Conservation (phyloP, 805 yeast species). For the Gaillardinia entomophila region DNA sequence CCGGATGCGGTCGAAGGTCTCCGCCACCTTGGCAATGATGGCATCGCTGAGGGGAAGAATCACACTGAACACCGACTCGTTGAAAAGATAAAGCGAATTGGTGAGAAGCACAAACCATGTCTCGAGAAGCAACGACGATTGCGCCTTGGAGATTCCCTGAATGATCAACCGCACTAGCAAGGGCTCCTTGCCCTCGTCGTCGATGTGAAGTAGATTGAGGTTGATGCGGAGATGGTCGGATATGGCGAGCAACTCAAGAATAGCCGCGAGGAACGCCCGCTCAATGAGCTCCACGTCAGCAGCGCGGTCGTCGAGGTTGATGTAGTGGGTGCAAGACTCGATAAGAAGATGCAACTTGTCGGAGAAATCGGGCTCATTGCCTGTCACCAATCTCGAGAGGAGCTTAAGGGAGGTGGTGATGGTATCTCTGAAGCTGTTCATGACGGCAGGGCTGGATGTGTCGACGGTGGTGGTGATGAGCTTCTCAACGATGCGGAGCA, state of each 20-base stretch:
- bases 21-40: constrained; percentile 34
- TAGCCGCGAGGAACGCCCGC: constrained; percentile 19
- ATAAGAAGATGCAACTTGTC: constrained; percentile 38
- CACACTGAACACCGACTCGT: constrained; percentile 49
- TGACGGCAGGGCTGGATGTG: constrained; percentile 9
- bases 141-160: constrained; percentile 42
- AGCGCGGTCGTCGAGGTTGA: constrained; percentile 4
- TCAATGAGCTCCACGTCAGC: constrained; percentile 23
- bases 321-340: constrained; percentile 22
- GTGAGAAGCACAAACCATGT: constrained; percentile 48
- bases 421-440: constrained; percentile 21
- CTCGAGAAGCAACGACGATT: constrained; percentile 37
- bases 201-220: constrained; percentile 23
- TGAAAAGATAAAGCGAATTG: constrained; percentile 46
- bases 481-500: constrained; percentile 40
- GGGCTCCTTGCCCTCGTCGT: constrained; percentile 25
- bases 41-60: constrained; percentile 50
- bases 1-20: constrained; percentile 22
- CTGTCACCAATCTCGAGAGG: constrained; percentile 42
- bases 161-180: constrained; percentile 40
- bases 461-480: constrained; percentile 34
- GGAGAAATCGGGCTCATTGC: constrained; percentile 50
- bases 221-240: constrained; percentile 23
- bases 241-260: constrained; percentile 22
- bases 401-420: constrained; percentile 38